Base-by-base conservation (phyloP, 2,329 filamentous ascomycete genomes). In the Verticillium tricorpus region DNA sequence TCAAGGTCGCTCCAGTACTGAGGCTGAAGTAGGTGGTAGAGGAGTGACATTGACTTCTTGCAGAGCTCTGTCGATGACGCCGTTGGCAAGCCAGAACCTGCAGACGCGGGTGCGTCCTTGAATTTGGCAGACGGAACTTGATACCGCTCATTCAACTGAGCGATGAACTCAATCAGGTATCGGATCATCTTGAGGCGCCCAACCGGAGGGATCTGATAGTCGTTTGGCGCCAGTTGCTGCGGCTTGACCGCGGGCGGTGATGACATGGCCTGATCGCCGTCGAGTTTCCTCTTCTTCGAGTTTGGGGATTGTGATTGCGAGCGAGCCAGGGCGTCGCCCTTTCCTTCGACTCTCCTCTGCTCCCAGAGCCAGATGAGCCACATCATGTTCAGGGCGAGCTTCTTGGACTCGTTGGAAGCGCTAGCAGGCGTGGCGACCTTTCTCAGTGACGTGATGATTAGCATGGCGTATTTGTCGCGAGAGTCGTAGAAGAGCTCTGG, bases 131-230 rank as follows among this genome's bases (percentile, higher is more conserved):
- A 90, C 15, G 89, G 89, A 25, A 93, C 85, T 22, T 88, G 88
- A 72, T 91, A 97, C 37, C 93, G 87, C 74, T 98, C 95, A 19
- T 90, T 89, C 25, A 97, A 82, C 58, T 92, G 90, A 1, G 93
- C 93, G 68, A 98, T 97, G 75, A 98, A 98, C 64, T 95, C 91
- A 34, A 98, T 91, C 35, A 99, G 84, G 71, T 98, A 99, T 75
- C 97, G 97, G 57, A 97, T 85, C 80, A 99, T 89, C 74, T 92
- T 89, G 54, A 88, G 84, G 22, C 93, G 86, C 60, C 90, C 86
- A 1, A 84, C 73, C 0, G 83, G 73, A 9, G 90, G 85, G 31
- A 94, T 88, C 64, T 85, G 81, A 67, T 91, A 93, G 61, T 93
- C 90, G 0, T 78, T 75, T 63, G 82, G 82, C 57, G 88, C 87